Base-by-base conservation (phyloP, 257 asterid genomes). In the Ilex asprella region DNA sequence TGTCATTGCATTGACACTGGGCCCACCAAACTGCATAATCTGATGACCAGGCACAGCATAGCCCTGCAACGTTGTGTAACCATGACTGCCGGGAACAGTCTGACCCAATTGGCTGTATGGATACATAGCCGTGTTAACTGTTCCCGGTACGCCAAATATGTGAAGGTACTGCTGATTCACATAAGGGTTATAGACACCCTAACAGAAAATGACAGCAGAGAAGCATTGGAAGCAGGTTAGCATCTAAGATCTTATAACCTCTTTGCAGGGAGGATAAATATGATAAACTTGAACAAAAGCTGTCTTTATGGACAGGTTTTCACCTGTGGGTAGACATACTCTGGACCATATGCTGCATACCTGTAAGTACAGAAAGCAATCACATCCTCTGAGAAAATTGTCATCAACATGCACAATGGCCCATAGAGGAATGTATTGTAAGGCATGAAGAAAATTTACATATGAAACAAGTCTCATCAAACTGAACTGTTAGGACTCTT, bases 161-260 rank as follows among this genome's bases (percentile, higher is more conserved):
- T 82, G 99, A 77, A 93, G 81, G 81, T 80, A 93, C 64, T 85
- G 97, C 81, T 93, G 99, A 78, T 81, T 81, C 69, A 85, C 95
- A 58, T 86, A 93, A 55, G 95, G 94, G 79, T 66, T 89, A 84
- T 89, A 89, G 61, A 85, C 78, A 58, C 97, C 95, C 99, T 93
- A 71, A 49, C 58, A 62, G 41, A 35, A 35, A 35, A 35, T 35
- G 41, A 35, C 41, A 35, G 5, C 8, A 8, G 7, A 35, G 41
- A 35, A 3, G 41, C 8, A 35, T 35, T 35, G 41, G 41, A 35
- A 35, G 41, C 41, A 35, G 8, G 41, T 35, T 35, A 35, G 41
- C 41, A 35, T 35, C 41, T 35, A 35, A 35, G 8, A 35, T 35
- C 41, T 35, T 3, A 4, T 35, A 35, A 35, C 5, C 41, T 35